A percentile compares a stretch with the other conserved stretches of the same genome.
These are phyloP conservation scores for Aethionema arabicum DNA, from an alignment of 345 rosid species.

Conservation along the genomic window DNA sequence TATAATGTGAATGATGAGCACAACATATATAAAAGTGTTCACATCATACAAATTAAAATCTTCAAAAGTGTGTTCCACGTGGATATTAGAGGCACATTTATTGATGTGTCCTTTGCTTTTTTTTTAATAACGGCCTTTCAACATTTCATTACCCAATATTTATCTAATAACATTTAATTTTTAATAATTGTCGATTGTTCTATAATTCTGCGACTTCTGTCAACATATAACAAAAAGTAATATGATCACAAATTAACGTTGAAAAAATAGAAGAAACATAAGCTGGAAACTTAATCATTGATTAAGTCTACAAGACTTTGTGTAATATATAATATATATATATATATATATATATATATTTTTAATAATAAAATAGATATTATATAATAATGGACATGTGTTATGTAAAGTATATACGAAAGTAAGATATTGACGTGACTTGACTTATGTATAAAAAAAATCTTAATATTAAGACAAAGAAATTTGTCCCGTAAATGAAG, in stretches of 20 bases:
- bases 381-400: neutral
- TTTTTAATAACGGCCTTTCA: constrained; percentile 1
- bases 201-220: too few relatives aligned
- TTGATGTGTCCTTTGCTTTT: constrained; percentile 15
- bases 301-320: neutral
- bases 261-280: too few relatives aligned
- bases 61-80: constrained; percentile 37
- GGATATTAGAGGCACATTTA: constrained; percentile 21
- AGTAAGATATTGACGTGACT: constrained; percentile 33
- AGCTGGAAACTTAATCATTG: too few relatives aligned
- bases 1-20: constrained; percentile 16
- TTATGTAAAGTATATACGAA: neutral
- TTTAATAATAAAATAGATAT: neutral
- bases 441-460: constrained; percentile 19
- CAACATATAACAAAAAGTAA: too few relatives aligned
- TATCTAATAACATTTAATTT: neutral
- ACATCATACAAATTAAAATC: constrained; percentile 20
- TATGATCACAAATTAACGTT: too few relatives aligned
- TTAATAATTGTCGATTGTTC: constrained; percentile 6
- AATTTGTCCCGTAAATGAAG: constrained; percentile 8
- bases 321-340: constrained; percentile 1
- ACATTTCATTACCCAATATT: neutral
- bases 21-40: constrained; percentile 26
- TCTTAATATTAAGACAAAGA: neutral
- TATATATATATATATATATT: constrained; percentile 5